Percentiles rank a stretch among this genome's conserved stretches.
phyloP scores from a whole-genome alignment of 2,329 filamentous ascomycete genomes.

The Arthrobotrys sinensis region DNA sequence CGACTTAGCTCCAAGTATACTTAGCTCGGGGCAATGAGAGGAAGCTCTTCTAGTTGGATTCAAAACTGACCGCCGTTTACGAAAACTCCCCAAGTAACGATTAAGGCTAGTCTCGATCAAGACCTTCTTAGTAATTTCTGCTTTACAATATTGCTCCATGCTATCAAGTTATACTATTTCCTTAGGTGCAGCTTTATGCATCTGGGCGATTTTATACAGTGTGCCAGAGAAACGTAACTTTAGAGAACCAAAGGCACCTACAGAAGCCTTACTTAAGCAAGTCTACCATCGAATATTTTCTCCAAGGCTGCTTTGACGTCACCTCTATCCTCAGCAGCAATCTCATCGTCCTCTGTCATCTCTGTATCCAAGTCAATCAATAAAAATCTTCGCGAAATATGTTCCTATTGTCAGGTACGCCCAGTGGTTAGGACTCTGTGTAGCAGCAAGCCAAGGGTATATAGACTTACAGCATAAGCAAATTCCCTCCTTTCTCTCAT shows the following conservation, averaged over 20 bases:
- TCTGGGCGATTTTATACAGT: too few species aligned
- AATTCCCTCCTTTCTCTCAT: constrained; percentile 77
- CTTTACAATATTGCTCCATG: too few species aligned
- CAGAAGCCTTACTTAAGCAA: constrained; percentile 24
- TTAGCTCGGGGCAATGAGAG: too few species aligned
- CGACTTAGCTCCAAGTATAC: too few species aligned
- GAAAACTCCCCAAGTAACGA: too few species aligned
- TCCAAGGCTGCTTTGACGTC: constrained; percentile 32
- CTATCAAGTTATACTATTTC: too few species aligned
- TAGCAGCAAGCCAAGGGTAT: neutral
- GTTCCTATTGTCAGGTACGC: constrained; percentile 39
- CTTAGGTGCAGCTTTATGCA: too few species aligned
- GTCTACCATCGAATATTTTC: constrained; percentile 47
- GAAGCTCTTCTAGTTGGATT: too few species aligned
- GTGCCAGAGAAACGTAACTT: too few species aligned
- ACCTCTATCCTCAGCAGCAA: neutral
- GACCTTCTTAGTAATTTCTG: too few species aligned
- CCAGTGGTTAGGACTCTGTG: neutral
- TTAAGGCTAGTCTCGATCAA: too few species aligned
- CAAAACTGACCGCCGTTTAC: too few species aligned
- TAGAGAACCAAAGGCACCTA: neutral
- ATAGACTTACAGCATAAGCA: constrained; percentile 73
- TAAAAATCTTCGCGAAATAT: constrained; percentile 40
- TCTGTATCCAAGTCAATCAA: constrained; percentile 43
- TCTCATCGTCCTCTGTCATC: constrained; percentile 26